These are phyloP conservation scores for Trichomonas gallinae DNA, from an alignment of 208 protist species.

Conservation along the genomic window DNA sequence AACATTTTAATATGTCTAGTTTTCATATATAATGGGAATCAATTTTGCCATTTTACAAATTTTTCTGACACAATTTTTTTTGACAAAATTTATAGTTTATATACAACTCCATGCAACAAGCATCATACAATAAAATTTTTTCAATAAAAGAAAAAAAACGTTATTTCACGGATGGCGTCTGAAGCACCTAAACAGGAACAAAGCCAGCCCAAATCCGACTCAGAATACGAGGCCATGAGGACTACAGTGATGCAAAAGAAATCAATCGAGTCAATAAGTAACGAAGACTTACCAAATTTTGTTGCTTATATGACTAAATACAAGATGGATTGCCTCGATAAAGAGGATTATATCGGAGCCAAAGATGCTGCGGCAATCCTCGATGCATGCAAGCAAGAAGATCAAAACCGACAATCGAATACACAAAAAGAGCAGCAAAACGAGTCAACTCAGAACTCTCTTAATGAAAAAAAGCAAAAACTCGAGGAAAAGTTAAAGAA, in stretches of 20 bases:
- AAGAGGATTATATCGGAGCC: neutral
- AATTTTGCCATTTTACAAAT: too few species aligned
- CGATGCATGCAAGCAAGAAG: neutral
- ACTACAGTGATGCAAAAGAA: neutral
- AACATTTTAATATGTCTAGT: too few species aligned
- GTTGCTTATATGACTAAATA: neutral
- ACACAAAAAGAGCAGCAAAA: neutral
- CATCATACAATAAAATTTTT: too few species aligned
- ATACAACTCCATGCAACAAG: too few species aligned
- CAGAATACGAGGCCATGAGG: neutral
- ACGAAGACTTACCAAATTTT: neutral
- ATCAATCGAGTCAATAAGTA: neutral
- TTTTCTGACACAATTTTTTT: too few species aligned
- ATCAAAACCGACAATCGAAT: neutral
- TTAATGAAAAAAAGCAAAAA: neutral
- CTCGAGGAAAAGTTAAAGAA: neutral
- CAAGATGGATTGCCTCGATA: neutral
- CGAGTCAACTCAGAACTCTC: neutral
- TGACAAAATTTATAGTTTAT: too few species aligned
- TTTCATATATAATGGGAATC: too few species aligned
- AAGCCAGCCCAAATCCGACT: neutral
- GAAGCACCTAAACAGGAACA: neutral
- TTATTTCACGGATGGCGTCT: neutral
- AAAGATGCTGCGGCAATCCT: neutral
- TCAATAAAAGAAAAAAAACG: neutral